Base-by-base conservation (phyloP, 2,329 filamentous ascomycete species). In the Penicillium sp. region DNA sequence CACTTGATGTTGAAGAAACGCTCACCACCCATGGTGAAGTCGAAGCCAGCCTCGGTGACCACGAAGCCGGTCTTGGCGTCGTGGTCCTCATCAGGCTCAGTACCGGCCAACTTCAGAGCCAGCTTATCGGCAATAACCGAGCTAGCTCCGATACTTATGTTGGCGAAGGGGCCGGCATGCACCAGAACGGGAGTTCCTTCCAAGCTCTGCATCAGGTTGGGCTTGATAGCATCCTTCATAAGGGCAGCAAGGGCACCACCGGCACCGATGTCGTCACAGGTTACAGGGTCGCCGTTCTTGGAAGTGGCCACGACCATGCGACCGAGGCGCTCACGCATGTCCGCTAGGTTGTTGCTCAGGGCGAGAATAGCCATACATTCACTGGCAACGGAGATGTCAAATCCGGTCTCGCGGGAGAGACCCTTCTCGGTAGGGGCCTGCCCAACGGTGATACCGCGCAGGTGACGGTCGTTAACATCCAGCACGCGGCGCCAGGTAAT, bases 1-100 rank as follows among this genome's bases (percentile, higher is more conserved):
- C 94, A 97, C 81, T 99, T 99, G 81, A 99, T 97, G 79, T 99
- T 97, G 85, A 99, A 97, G 82, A 99, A 99, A 46, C 94, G 88
- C 81, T 99, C 94, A 57, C 94, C 94, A 59, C 94, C 94, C 94
- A 99, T 99, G 65, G 94, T 97, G 77, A 99, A 99, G 75, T 99
- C 94, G 73, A 99, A 99, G 9, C 94, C 94, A 47, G 94, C 92
- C 74, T 99, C 94, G 1, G 94, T 99, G 33, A 99, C 86, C 20
- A 96, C 92, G 65, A 94, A 97, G 9, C 94, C 94, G 27, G 89
- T 84, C 79, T 94, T 92, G 62, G 86, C 79, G 45, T 84, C 79
- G 66, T 92, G 83, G 64, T 95, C 84, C 77, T 97, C 94, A 60
- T 95, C 92, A 5, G 86, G 82, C 74, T 99, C 94, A 1, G 92